Evolutionary conservation across 2,329 filamentous ascomycete species (phyloP).

Genomic region (Leptographium galeiforme): DNA sequence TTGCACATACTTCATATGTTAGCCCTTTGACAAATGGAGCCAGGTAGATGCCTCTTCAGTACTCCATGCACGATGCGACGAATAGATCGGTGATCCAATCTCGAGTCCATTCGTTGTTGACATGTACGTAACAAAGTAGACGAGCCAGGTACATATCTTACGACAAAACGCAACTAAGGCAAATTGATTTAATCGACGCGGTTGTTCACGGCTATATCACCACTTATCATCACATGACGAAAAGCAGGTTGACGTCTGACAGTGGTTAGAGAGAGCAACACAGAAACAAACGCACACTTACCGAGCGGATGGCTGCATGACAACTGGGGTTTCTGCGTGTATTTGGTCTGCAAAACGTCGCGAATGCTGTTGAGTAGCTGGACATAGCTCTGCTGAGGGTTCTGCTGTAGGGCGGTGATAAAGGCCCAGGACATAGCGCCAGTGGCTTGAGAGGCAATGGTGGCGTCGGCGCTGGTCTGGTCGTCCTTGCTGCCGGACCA

Average conservation of each 20-base stretch:
- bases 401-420: conserved; percentile 79
- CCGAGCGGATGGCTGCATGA: conserved; percentile 92
- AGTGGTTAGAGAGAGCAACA: conserved; percentile 8
- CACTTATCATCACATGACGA: conserved; percentile 41
- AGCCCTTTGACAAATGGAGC: no score
- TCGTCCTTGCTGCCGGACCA: conserved; percentile 94
- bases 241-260: conserved; percentile 50
- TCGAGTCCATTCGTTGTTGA: no score
- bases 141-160: no score
- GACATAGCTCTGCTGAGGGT: conserved; percentile 91
- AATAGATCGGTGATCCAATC: no score
- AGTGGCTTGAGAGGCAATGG: conserved; percentile 76
- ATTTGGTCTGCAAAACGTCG: conserved; percentile 74
- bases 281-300: conserved; percentile 32
- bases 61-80: no score
- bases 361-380: conserved; percentile 91
- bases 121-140: no score
- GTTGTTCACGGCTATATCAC: no score
- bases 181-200: no score
- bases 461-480: conserved; percentile 89
- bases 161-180: no score
- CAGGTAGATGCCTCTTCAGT: no score
- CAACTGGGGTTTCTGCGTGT: conserved; percentile 88
- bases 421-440: conserved; percentile 99
- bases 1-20: no score